Evolutionary conservation across 306 rosid species (phyloP), one percentile per base, ranked within the genome.

Genomic region (Lithocarpus polystachyus): DNA sequence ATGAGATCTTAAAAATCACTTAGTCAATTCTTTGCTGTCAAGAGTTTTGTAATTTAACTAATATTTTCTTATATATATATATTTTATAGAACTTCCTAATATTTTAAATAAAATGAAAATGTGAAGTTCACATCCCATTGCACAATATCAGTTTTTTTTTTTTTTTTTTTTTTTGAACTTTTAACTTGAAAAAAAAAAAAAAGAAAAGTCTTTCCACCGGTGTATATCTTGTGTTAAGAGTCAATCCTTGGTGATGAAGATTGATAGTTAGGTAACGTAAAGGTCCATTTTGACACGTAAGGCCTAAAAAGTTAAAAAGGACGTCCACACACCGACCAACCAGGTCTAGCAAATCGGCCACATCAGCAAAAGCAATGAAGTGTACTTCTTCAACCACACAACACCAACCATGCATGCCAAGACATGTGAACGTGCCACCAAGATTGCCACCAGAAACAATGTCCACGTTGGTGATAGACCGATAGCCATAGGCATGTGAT

Each of bases 371-470:
- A 6, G 17, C 19, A 35, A 24, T 12, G 74, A 23, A 75, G 65
- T 71, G 74, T 71, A 43, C 68, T 76, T 71, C 68, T 76, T 71
- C 88, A 88, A 86, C 90, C 81, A 79, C 68, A 80, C 82, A 79
- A 71, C 84, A 88, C 82, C 87, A 86, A 79, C 77, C 86, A 68
- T 80, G 75, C 88, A 74, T 75, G 76, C 29, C 82, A 68, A 68
- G 81, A 48, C 90, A 87, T 78, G 87, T 90, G 89, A 88, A 85
- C 76, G 79, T 84, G 86, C 80, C 87, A 82, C 85, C 88, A 76
- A 79, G 55, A 75, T 79, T 67, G 18, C 64, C 5, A 55, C 28
- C 33, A 19, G 13, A 64, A 9, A 37, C 13, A 5, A 29, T 64
- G 13, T 29, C 68, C 72, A 37, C 84, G 22, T 61, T 75, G 72